These are phyloP conservation scores for Cylindrotheca closterium DNA, from an alignment of 108 stramenopile genomes.

Conservation along the genomic window DNA sequence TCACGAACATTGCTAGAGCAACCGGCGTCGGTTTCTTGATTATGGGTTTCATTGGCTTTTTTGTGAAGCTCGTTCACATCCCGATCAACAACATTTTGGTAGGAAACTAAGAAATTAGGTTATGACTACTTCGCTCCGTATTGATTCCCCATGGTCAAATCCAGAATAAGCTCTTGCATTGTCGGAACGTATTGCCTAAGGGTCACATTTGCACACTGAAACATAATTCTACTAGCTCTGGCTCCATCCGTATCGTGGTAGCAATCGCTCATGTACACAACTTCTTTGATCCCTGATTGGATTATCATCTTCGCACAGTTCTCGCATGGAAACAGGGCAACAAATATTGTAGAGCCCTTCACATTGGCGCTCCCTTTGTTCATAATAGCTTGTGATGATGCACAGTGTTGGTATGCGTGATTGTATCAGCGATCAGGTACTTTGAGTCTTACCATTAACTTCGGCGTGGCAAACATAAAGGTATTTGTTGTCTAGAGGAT, in stretches of 20 bases:
- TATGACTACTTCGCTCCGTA: neutral
- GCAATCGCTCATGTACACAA: constrained; percentile 92
- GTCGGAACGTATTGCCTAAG: constrained; percentile 49
- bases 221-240: constrained; percentile 89
- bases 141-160: constrained; percentile 2
- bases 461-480: constrained; percentile 98
- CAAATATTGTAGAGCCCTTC: constrained; percentile 85
- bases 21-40: constrained; percentile 97
- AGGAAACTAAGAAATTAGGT: constrained; percentile 36
- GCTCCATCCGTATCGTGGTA: constrained; percentile 89
- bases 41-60: constrained; percentile 99
- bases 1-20: constrained; percentile 89
- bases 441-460: constrained; percentile 74
- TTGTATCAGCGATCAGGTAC: neutral
- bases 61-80: constrained; percentile 99
- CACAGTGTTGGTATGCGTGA: too few relatives aligned
- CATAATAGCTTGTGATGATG: constrained; percentile 59
- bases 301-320: constrained; percentile 98
- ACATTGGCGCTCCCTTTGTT: constrained; percentile 92
- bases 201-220: constrained; percentile 85
- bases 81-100: constrained; percentile 99
- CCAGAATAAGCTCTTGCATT: constrained; percentile 8
- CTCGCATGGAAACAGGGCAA: constrained; percentile 96
- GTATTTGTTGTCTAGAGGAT: constrained; percentile 91
- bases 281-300: constrained; percentile 93